Evolutionary conservation across 1,284 basidiomycete genomes (phyloP), one percentile per base, ranked within the genome.

Genomic region (Bothia castanella): DNA sequence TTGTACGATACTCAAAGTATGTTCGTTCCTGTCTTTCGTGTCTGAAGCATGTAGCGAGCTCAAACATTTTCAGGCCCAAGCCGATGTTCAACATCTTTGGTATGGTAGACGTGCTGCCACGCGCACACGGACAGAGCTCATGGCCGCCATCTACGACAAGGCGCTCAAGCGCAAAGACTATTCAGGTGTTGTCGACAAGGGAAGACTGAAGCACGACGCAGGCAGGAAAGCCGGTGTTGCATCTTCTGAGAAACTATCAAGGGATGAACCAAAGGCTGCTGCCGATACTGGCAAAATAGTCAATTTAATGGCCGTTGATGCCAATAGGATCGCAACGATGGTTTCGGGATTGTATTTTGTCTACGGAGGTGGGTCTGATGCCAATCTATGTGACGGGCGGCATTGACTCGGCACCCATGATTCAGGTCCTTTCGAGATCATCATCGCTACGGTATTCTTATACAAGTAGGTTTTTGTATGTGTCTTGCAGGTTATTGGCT

Each of bases 111-210:
- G 85, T 25, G 82, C 78, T 1, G 66, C 72, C 20, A 78, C 80
- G 6, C 71, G 85, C 16, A 74, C 82, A 39, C 76, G 79, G 36
- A 71, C 74, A 13, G 78, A 82, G 60, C 73, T 89, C 37, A 85
- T 82, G 69, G 72, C 87, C 0, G 75, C 87, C 0, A 88, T 97
- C 47, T 97, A 95, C 62, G 88, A 93, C 66, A 97, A 97, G 68
- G 86, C 93, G 0, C 72, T 97, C 36, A 87, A 87, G 64, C 75
- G 92, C 23, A 87, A 85, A 63, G 92, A 97, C 66, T 85, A 86
- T 51, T 88, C 88, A 0, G 92, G 92, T 0, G 75, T 92, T 23
- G 72, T 89, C 2, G 76, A 82, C 41, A 79, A 72, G 59, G 74
- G 77, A 29, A 75, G 75, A 43, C 11, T 44, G 2, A 58, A 54